Base-by-base conservation (phyloP, 2,329 filamentous ascomycete genomes). In the Coniochaeta sp. region DNA sequence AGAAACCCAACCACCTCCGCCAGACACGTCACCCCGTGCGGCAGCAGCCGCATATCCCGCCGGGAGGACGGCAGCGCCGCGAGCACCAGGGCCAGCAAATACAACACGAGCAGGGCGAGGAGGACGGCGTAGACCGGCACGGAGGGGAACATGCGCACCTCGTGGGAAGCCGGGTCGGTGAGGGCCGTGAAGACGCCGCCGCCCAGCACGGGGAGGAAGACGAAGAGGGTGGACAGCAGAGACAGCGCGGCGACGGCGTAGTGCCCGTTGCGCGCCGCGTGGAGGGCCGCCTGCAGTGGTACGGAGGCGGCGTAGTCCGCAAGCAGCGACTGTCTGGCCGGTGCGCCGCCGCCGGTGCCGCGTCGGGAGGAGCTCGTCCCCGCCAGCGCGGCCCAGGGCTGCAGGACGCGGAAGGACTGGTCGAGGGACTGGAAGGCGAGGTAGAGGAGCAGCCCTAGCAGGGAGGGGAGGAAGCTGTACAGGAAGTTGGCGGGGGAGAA, bases 401-500 rank as follows among this genome's bases (percentile, higher is more conserved):
- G 82, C 3, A 91, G 79, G 34, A 86, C 78, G 58, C 89, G 85
- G 61, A 91, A 70, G 1, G 82, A 78, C 68, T 85, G 79, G 68
- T 92, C 89, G 60, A 91, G 73, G 34, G 83, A 81, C 62, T 89
- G 83, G 71, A 90, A 87, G 57, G 82, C 71, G 54, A 91, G 80
- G 70, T 88, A 89, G 56, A 90, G 74, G 17, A 89, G 65, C 67
- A 87, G 83, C 4, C 87, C 90, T 30, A 92, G 70, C 0, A 89
- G 66, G 2, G 87, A 84, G 0, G 90, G 89, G 24, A 93, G 60
- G 72, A 93, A 91, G 62, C 84, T 86, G 77, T 92, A 97, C 57
- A 96, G 76, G 74, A 97, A 97, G 73, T 96, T 91, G 57, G 91
- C 90, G 0, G 90, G 79, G 1, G 91, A 96, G 73, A 96, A 97